Evolutionary conservation across 768 basidiomycete species (phyloP).

Genomic region (Mycena floridula): DNA sequence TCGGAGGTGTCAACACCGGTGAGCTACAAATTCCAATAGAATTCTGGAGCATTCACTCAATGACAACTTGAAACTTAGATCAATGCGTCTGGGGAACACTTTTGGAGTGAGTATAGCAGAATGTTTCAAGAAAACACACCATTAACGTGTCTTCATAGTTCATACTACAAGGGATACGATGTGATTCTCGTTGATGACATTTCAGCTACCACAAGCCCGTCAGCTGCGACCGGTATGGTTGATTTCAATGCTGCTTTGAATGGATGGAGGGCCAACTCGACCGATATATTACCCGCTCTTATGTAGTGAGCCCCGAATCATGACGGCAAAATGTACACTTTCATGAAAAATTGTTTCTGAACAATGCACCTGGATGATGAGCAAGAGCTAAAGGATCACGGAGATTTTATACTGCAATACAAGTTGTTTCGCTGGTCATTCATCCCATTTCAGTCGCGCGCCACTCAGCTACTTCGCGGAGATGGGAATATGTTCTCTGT

Average conservation of each 20-base stretch:
- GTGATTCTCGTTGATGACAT: slow-evolving; percentile 26
- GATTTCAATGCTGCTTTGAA: slow-evolving; percentile 22
- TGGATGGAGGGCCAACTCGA: slow-evolving; percentile 24
- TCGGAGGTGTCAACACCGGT: slow-evolving; percentile 25
- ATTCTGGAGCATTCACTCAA: too few relatives aligned
- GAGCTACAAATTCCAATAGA: too few relatives aligned
- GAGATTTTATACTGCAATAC: too few relatives aligned
- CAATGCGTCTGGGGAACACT: slow-evolving; percentile 29
- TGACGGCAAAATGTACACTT: too few relatives aligned
- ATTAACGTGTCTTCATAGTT: slow-evolving; percentile 8
- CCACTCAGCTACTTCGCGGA: too few relatives aligned
- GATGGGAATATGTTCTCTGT: too few relatives aligned
- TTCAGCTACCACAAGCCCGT: slow-evolving; percentile 25
- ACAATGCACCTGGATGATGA: too few relatives aligned
- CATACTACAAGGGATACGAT: slow-evolving; percentile 29
- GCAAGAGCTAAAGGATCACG: too few relatives aligned
- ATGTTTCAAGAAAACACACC: neutral
- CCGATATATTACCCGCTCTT: slow-evolving; percentile 17
- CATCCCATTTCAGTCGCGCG: too few relatives aligned
- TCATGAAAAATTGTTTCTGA: too few relatives aligned
- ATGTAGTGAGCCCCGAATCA: too few relatives aligned
- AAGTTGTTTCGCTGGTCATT: too few relatives aligned
- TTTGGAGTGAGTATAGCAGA: slow-evolving; percentile 16
- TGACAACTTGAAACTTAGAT: slow-evolving; percentile 11
- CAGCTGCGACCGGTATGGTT: slow-evolving; percentile 24